A percentile compares a stretch with the other conserved stretches of the same genome.
phyloP scores from a whole-genome alignment of 768 basidiomycete species.

The Pleurotus cornucopiae region DNA sequence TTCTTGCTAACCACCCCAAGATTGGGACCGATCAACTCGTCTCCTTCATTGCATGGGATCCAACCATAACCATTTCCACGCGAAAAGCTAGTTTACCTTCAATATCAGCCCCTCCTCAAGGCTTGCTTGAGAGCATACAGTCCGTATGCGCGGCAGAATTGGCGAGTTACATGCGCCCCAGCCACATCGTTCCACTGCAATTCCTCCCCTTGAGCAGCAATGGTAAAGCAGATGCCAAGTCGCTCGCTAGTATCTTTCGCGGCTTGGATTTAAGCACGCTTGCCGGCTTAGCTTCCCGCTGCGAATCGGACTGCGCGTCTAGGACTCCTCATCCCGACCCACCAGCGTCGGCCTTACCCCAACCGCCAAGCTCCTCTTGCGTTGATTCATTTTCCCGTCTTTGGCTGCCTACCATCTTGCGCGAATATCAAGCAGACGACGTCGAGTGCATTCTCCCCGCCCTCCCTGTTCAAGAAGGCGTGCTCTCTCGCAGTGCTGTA shows the following conservation, averaged over 20 bases:
- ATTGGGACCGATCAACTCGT: conserved; percentile 42
- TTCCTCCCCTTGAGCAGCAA: conserved; percentile 43
- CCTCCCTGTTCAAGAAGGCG: conserved; percentile 44
- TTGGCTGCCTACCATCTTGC: conserved; percentile 14
- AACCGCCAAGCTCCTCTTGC: neutral
- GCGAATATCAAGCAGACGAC: conserved; percentile 10
- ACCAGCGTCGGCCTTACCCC: neutral
- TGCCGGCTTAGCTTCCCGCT: conserved; percentile 15
- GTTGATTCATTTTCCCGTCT: conserved; percentile 12
- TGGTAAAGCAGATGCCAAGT: conserved; percentile 31
- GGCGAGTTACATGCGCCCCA: conserved; percentile 48
- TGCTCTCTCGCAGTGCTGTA: conserved; percentile 36
- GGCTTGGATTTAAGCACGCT: conserved; percentile 21
- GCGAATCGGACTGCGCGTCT: neutral
- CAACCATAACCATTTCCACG: conserved; percentile 27
- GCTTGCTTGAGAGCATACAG: conserved; percentile 27
- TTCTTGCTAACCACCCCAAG: conserved; percentile 37
- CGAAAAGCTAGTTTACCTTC: conserved; percentile 26
- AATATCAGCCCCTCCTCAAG: conserved; percentile 17
- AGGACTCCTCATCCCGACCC: conserved; percentile 11
- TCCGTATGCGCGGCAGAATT: conserved; percentile 35
- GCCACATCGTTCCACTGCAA: conserved; percentile 42
- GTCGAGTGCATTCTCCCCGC: conserved; percentile 32
- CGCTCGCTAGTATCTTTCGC: conserved; percentile 26
- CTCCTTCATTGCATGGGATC: conserved; percentile 41